Evolutionary conservation across 2,329 filamentous ascomycete species (phyloP).

Genomic region (Claviceps digitariae): DNA sequence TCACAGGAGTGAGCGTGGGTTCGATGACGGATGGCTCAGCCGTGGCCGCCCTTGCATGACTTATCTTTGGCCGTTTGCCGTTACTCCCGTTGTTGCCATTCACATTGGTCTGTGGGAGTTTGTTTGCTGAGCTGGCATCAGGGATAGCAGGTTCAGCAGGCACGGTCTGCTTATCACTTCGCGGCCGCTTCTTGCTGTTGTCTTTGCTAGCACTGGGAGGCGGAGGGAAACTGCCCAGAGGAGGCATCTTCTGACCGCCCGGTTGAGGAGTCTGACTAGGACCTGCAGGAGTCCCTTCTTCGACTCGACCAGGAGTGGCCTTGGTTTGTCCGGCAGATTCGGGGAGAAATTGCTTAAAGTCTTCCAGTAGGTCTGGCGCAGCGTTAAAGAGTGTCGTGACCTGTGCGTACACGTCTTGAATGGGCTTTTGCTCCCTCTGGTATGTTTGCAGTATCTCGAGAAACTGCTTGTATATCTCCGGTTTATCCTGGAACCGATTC

Average conservation of each 20-base stretch:
- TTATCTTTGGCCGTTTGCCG: constrained; percentile 59
- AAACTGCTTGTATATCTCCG: constrained; percentile 99
- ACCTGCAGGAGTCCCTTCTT: constrained; percentile 31
- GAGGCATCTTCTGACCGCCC: constrained; percentile 66
- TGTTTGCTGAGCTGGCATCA: constrained; percentile 27
- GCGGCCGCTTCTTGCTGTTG: constrained; percentile 77
- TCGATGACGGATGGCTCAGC: constrained; percentile 54
- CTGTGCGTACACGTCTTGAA: constrained; percentile 95
- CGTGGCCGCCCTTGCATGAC: constrained; percentile 49
- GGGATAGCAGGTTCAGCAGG: constrained; percentile 30
- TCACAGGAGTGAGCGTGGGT: constrained; percentile 74
- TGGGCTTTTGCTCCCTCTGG: constrained; percentile 93
- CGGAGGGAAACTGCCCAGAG: constrained; percentile 87
- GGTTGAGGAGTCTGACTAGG: constrained; percentile 43
- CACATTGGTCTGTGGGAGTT: constrained; percentile 18
- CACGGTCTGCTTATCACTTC: constrained; percentile 41
- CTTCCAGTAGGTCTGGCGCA: constrained; percentile 86
- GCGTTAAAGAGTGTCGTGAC: constrained; percentile 89
- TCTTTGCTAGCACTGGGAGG: constrained; percentile 72
- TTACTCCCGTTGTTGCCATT: constrained; percentile 26
- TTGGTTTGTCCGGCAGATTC: constrained; percentile 56
- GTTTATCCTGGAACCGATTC: constrained; percentile 94
- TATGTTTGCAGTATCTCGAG: constrained; percentile 97
- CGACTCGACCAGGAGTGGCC: constrained; percentile 41
- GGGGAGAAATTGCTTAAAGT: constrained; percentile 96